Conservation (phyloP, 805 yeast genomes). For the Candida arabinofermentans region DNA sequence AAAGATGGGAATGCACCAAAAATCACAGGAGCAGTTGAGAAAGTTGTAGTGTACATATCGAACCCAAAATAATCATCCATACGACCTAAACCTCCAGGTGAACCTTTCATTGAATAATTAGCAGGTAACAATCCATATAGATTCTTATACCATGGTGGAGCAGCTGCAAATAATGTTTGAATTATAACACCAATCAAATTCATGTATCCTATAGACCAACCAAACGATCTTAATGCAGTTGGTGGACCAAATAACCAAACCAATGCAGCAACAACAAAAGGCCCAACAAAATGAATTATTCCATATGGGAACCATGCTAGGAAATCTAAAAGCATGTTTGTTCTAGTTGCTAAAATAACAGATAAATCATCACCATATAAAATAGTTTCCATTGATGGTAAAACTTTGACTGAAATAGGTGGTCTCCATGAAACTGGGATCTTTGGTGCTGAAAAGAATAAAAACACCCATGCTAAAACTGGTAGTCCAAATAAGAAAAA, state of each 20-base stretch:
- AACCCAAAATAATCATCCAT: conserved; percentile 75
- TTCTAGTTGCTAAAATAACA: conserved; percentile 72
- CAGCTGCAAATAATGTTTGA: conserved; percentile 82
- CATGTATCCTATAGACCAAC: conserved; percentile 92
- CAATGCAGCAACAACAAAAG: conserved; percentile 77
- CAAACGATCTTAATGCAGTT: conserved; percentile 73
- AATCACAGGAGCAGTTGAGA: conserved; percentile 80
- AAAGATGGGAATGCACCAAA: conserved; percentile 75
- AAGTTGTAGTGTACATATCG: conserved; percentile 76
- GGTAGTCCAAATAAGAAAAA: conserved; percentile 83
- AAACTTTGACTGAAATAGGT: conserved; percentile 79
- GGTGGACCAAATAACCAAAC: conserved; percentile 90
- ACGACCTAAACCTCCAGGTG: conserved; percentile 90
- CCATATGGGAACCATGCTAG: conserved; percentile 96
- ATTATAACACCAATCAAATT: conserved; percentile 76
- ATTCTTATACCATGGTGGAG: conserved; percentile 94
- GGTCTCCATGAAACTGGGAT: conserved; percentile 77
- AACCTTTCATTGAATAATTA: conserved; percentile 81
- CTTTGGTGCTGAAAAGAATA: conserved; percentile 72
- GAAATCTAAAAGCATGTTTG: conserved; percentile 65
- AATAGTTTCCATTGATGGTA: conserved; percentile 90
- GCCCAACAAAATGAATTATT: conserved; percentile 77
- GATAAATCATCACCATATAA: conserved; percentile 88
- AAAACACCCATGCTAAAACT: conserved; percentile 77
- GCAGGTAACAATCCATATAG: conserved; percentile 83